Percentiles rank a stretch among this genome's conserved stretches.
These are phyloP conservation scores for Brachypodium distachyon DNA, from an alignment of 202 grass and related monocot genomes.

Conservation along the genomic window DNA sequence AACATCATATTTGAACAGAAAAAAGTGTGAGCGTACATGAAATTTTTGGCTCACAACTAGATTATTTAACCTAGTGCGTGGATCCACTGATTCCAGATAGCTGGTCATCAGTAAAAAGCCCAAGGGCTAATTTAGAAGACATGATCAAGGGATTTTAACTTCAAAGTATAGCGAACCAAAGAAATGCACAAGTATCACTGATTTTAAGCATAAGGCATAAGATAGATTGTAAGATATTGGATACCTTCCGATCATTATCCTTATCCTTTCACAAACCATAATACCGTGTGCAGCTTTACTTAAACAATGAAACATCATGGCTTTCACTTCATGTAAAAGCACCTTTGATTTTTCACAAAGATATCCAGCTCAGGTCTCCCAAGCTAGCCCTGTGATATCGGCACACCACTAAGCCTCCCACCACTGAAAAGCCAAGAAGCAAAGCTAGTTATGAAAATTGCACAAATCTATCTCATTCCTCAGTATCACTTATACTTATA, in stretches of 20 bases:
- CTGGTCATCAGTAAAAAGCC: not conserved
- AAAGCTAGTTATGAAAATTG: not conserved
- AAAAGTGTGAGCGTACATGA: too few species aligned
- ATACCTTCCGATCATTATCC: slow-evolving; percentile 41
- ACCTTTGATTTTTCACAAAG: slow-evolving; percentile 44
- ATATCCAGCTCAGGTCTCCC: slow-evolving; percentile 11
- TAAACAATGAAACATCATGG: too few species aligned
- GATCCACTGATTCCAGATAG: not conserved
- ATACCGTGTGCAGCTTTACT: slow-evolving; percentile 44
- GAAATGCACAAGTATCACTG: not conserved
- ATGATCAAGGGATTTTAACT: too few species aligned
- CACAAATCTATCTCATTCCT: not conserved
- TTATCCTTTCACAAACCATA: slow-evolving; percentile 42
- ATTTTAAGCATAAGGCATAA: slow-evolving; percentile 10
- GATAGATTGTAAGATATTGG: slow-evolving; percentile 11
- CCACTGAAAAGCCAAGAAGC: slow-evolving; percentile 26
- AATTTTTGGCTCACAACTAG: too few species aligned
- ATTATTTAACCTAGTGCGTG: too few species aligned
- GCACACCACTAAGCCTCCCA: slow-evolving; percentile 37
- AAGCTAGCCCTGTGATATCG: slow-evolving; percentile 22
- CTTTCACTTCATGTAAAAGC: slow-evolving; percentile 59
- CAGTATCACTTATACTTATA: not conserved
- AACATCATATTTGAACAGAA: too few species aligned
- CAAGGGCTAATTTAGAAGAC: too few species aligned
- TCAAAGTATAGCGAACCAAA: not conserved